These are phyloP conservation scores for Atkinsonella texensis DNA, from an alignment of 2,329 filamentous ascomycete genomes.

Conservation along the genomic window DNA sequence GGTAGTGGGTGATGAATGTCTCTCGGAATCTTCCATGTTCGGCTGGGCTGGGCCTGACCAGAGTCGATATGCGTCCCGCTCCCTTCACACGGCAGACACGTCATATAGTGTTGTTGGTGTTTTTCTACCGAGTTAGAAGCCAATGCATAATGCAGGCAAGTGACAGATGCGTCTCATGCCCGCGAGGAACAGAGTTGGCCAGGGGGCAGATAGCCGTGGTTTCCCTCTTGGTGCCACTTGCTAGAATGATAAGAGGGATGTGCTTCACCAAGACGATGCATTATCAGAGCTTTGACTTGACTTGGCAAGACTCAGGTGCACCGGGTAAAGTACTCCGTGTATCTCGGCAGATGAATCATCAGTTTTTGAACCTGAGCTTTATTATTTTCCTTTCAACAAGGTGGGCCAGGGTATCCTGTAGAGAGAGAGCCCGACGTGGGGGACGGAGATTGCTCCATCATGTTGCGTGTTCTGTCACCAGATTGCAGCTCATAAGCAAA, in stretches of 20 bases:
- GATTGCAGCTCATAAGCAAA: not conserved
- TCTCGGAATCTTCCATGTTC: not conserved
- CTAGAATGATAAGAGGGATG: too few relatives aligned
- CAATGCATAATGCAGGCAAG: not conserved
- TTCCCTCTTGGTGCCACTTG: too few relatives aligned
- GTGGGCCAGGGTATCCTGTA: too few relatives aligned
- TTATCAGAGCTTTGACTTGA: too few relatives aligned
- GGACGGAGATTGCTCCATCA: too few relatives aligned
- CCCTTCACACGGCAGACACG: not conserved
- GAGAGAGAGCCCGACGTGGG: not conserved
- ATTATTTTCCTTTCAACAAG: too few relatives aligned
- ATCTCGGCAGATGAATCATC: too few relatives aligned
- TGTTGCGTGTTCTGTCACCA: not conserved
- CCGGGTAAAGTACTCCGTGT: too few relatives aligned
- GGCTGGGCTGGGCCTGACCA: not conserved
- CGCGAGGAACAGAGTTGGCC: not conserved
- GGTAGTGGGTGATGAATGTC: not conserved
- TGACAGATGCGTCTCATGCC: not conserved
- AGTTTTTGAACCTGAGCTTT: too few relatives aligned
- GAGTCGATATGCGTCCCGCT: not conserved
- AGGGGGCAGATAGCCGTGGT: not conserved
- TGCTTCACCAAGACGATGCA: too few relatives aligned
- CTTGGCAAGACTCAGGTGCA: too few relatives aligned
- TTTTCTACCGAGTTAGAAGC: not conserved
- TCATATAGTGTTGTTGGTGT: too few relatives aligned